Conservation (phyloP, 352 stramenopile species). For the Pythium monospermum region DNA sequence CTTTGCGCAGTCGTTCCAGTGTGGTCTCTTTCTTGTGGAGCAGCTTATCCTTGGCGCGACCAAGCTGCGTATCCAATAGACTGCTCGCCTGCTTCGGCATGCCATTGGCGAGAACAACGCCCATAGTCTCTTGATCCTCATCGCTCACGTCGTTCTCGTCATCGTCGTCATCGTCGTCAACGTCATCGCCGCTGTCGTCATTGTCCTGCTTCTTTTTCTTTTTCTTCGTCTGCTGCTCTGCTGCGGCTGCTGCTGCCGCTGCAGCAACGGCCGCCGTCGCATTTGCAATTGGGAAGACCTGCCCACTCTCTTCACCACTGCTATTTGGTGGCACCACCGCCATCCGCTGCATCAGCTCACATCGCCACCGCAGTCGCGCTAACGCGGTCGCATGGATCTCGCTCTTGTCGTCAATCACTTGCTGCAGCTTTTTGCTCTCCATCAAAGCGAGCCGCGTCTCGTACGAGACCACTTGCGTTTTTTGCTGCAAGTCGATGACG, state of each 20-base stretch:
- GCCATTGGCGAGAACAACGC: not conserved
- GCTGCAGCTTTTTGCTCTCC: conserved; percentile 60
- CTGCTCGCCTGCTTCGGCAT: not conserved
- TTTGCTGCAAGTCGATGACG: conserved; percentile 64
- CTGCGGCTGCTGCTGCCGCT: not conserved
- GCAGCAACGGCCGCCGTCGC: not conserved
- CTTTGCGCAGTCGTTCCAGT: conserved; percentile 46
- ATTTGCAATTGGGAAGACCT: no score
- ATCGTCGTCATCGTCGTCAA: not conserved
- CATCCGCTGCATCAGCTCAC: conserved; percentile 57
- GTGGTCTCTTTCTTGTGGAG: conserved; percentile 73
- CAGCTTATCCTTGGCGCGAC: conserved; percentile 63
- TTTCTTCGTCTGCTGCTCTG: not conserved
- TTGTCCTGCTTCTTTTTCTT: not conserved
- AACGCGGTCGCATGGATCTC: conserved; percentile 63
- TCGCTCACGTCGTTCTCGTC: not conserved
- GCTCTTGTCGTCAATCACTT: conserved; percentile 62
- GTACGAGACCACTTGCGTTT: conserved; percentile 62
- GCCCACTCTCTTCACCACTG: not conserved
- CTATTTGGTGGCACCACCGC: conserved; percentile 12
- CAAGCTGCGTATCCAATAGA: conserved; percentile 38
- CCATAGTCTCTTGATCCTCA: not conserved
- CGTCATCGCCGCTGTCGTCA: not conserved
- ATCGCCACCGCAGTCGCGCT: conserved; percentile 56
- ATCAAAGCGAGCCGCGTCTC: conserved; percentile 52